phyloP scores from a whole-genome alignment of 2,329 filamentous ascomycete species.

The Paecilomyces sp. region DNA sequence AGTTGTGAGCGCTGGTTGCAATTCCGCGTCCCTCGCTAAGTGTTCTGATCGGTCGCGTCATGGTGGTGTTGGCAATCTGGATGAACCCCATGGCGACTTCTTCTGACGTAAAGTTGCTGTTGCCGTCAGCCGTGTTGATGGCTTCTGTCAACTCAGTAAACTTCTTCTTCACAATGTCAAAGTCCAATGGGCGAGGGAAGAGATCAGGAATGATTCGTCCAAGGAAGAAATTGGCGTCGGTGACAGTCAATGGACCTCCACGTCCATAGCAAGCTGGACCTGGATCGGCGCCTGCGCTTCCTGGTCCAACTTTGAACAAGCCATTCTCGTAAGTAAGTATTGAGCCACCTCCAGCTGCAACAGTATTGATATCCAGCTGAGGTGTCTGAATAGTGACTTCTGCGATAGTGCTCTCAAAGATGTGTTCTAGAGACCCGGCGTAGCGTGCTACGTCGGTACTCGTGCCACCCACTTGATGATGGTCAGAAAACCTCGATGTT shows the following conservation, averaged over 20 bases:
- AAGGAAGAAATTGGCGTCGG: slow-evolving; percentile 81
- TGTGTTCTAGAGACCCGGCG: slow-evolving; percentile 79
- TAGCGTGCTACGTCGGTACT: slow-evolving; percentile 83
- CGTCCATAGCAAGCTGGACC: slow-evolving; percentile 89
- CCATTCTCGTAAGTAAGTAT: slow-evolving; percentile 76
- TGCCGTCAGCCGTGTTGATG: slow-evolving; percentile 39
- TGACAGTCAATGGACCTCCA: slow-evolving; percentile 83
- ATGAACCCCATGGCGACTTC: slow-evolving; percentile 18
- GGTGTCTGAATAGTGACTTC: slow-evolving; percentile 89
- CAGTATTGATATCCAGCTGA: slow-evolving; percentile 87
- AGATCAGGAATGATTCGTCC: slow-evolving; percentile 79
- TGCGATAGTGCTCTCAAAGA: slow-evolving; percentile 85
- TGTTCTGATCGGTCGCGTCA: slow-evolving; percentile 16
- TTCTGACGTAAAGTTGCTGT: too few relatives aligned
- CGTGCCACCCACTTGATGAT: slow-evolving; percentile 91
- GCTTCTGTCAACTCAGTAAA: slow-evolving; percentile 36
- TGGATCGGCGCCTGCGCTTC: slow-evolving; percentile 81
- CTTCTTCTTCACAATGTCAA: slow-evolving; percentile 31
- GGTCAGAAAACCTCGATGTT: too few relatives aligned
- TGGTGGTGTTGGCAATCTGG: slow-evolving; percentile 14
- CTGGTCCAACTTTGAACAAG: slow-evolving; percentile 81
- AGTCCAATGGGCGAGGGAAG: slow-evolving; percentile 34
- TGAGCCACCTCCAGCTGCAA: slow-evolving; percentile 69
- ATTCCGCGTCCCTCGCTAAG: slow-evolving; percentile 17
- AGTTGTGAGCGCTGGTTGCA: slow-evolving; percentile 18